Base-by-base conservation (phyloP, 345 rosid species). In the Rhodamnia rubescens region DNA sequence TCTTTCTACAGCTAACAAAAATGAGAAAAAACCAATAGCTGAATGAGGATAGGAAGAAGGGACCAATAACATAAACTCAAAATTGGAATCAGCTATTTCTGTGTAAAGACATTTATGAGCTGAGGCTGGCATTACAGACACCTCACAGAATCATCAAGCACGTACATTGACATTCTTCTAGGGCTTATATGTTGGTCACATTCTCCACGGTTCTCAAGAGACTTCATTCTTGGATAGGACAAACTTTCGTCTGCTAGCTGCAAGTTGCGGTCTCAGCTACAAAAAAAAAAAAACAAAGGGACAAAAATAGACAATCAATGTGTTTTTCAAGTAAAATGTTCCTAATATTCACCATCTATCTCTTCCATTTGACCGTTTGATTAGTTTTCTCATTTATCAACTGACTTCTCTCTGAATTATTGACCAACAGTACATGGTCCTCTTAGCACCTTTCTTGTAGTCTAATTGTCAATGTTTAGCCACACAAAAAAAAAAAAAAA, bases 191-290 rank as follows among this genome's bases (percentile, higher is more conserved):
- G 49, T 52, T 82, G 56, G 55, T 56, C 9, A 24, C 42, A 21
- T 82, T n/a, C 58, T n/a, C 49, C 14, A 36, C 7, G 22, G 57
- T 47, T 24, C 24, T 59, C 56, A 54, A n/a, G 61, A 84, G 61
- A 53, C 82, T 15, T 42, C 57, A 24, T 59, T 58, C 69, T 80
- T 87, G 80, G 81, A 69, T 12, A 10, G 84, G 14, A 56, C 82
- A 50, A 83, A 75, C 90, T 90, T 93, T 89, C 83, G 85, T 87
- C 91, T 87, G 59, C 88, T 87, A 80, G 90, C 88, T 10, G 87
- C 87, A 78, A 92, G 86, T 50, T 84, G 93, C 27, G 94, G 93
- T 84, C 90, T 93, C 89, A 92, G 88, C 99, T 96, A 87, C 83
- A 80, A 27, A 64, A 75, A 44, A 85, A 10, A 47, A 52, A 36